These are phyloP conservation scores for Zea mays DNA, from an alignment of 176 grass and related monocot genomes.

Conservation along the genomic window Zm-B73-REFERENCE-NAM-5.0 NC_050098.1:114959501-114960000, in stretches of 20 bases:
- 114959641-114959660: conserved; percentile 12
- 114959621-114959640: neutral
- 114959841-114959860: conserved; percentile 23
- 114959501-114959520: conserved; percentile 68
- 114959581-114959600: conserved; percentile 90
- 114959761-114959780: conserved; percentile 73
- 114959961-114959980: conserved; percentile 30
- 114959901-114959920: conserved; percentile 81
- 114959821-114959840: neutral
- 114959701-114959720: conserved; percentile 77
- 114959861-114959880: conserved; percentile 70
- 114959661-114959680: neutral
- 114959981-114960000: conserved; percentile 55
- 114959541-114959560: conserved; percentile 69
- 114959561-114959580: conserved; percentile 96
- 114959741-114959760: conserved; percentile 77
- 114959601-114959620: conserved; percentile 46
- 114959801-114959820: neutral
- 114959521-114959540: conserved; percentile 81
- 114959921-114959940: conserved; percentile 62
- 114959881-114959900: conserved; percentile 56
- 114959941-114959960: conserved; percentile 47
- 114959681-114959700: conserved; percentile 73
- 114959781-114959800: conserved; percentile 33
- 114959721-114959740: conserved; percentile 80